Base-by-base conservation (phyloP, 2,329 filamentous ascomycete genomes). In the Epichloe glyceriae region DNA sequence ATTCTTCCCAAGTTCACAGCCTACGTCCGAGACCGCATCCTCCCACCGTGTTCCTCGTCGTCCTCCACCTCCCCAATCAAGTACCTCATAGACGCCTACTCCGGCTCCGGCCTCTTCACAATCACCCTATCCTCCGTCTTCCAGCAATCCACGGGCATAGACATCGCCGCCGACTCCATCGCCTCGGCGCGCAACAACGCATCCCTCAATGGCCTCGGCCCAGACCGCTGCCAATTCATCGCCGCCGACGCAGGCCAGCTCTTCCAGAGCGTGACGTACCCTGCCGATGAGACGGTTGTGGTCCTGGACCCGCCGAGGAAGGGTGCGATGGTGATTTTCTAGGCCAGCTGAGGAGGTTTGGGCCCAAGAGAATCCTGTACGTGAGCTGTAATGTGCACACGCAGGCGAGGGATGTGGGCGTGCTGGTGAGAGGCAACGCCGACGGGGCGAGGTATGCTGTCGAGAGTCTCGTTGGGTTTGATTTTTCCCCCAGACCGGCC, bases 301-400 rank as follows among this genome's bases (percentile, higher is more conserved):
- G 85, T 98, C 55, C 84, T 98, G 51, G 93, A 98, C 64, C 93
- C 93, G n/a, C 90, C 93, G 6, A 79, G 93, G 42, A 98, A 97
- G 67, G 93, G 10, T 97, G 93, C 64, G 91, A 95, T 60, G 80
- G 82, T 46, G 79, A 79, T 56, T 98, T 98, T 66, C 70, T 98
- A 41, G 68, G 73, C 15, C 93, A 98, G 71, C 68, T 98, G 61
- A 70, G 96, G 50, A 68, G 72, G 5, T 96, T 87, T 60, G 85
- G 78, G 0, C 91, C 93, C 0, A 75, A 76, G 56, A 75, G 93
- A 53, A 80, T 98, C 11, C 81, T 95, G 4, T 98, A 98, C 65
- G 91, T 98, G 40, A 95, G 87, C 63, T 98, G 93, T 61, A 98
- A 98, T 62, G 93, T 98, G 56, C 93, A 98, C 64, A 97, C 91